Evolutionary conservation across 2,329 filamentous ascomycete species (phyloP), one percentile per base, ranked within the genome.

Genomic region (Nannizziopsis barbatae): DNA sequence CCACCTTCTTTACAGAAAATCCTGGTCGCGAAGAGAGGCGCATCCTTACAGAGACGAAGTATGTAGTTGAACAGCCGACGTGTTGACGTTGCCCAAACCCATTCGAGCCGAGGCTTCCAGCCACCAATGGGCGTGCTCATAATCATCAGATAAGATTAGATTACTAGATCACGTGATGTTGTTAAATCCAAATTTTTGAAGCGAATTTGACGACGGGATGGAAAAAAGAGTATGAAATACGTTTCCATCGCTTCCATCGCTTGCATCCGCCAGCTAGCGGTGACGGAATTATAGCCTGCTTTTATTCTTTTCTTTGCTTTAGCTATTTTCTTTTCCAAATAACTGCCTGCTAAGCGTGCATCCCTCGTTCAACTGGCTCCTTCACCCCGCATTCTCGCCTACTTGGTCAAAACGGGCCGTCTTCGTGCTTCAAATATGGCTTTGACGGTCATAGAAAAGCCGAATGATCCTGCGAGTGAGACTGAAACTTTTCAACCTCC

Each of bases 381-480:
- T 41, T 68, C 66, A 50, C 56, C 62, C 45, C 65, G 67, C 44
- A 56, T 69, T 30, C 57, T 63, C 47, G 66, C 65, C 56, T 66
- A 65, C 49, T 57, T 70, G 56, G 58, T 64, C 47, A 61, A 60
- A 56, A 60, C 60, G 58, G 64, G 62, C 50, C 63, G 57, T 43
- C 54, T 60, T 48, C 57, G 58, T 10, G 55, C 58, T 40, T 59
- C 62, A 51, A 61, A 55, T 40, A 68, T 71, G 66, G 62, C 67
- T 47, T 52, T 69, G 50, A 58, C 57, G 38, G 59, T 58, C 30
- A 53, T 62, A 53, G 62, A 65, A 45, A 45, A 51, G 20, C 11
- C 31, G 15, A 10, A 18, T 15, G 8, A 27, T 15, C 8, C 40
- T 5, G 45, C 57, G 44, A 42, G 8, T 42, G 32, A 51, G 27